These are phyloP conservation scores for Sclerotiophoma versabilis DNA, from an alignment of 2,329 filamentous ascomycete species.

Conservation along the genomic window DNA sequence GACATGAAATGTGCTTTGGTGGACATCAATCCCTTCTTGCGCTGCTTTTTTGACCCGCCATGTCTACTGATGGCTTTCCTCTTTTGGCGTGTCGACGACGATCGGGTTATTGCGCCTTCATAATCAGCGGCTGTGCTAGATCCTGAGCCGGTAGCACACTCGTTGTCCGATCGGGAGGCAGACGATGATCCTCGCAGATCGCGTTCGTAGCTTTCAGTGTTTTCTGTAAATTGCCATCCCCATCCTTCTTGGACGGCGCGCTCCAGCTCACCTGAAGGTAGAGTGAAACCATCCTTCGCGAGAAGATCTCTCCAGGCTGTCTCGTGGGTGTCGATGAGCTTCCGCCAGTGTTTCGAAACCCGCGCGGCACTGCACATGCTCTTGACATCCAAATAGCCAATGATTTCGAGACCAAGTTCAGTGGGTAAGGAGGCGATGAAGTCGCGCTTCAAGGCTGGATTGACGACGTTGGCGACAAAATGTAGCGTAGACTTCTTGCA, in stretches of 20 bases:
- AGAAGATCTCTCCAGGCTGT: slow-evolving; percentile 95
- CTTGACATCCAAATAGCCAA: slow-evolving; percentile 83
- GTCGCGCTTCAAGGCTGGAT: slow-evolving; percentile 92
- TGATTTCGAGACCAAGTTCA: slow-evolving; percentile 86
- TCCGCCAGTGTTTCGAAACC: slow-evolving; percentile 93
- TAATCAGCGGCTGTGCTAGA: slow-evolving; percentile 30
- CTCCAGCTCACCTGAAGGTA: slow-evolving; percentile 83
- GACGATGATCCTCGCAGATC: slow-evolving; percentile 71
- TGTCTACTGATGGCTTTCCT: slow-evolving; percentile 49
- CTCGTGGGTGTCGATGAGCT: slow-evolving; percentile 90
- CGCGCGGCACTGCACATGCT: slow-evolving; percentile 90
- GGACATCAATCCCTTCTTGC: slow-evolving; percentile 60
- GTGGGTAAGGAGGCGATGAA: slow-evolving; percentile 84
- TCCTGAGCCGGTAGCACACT: slow-evolving; percentile 25
- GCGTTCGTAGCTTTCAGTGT: slow-evolving; percentile 76
- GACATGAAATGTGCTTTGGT: slow-evolving; percentile 52
- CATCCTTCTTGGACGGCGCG: slow-evolving; percentile 89
- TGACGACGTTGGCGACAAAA: slow-evolving; percentile 88
- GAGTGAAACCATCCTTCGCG: slow-evolving; percentile 79
- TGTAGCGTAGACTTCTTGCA: slow-evolving; percentile 89
- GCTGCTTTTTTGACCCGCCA: slow-evolving; percentile 60
- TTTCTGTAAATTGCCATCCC: slow-evolving; percentile 93
- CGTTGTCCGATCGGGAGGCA: slow-evolving; percentile 51
- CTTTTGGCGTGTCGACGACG: slow-evolving; percentile 47
- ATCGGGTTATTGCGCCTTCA: slow-evolving; percentile 40